A percentile compares a stretch with the other conserved stretches of the same genome.
These are phyloP conservation scores for Sclerotinia borealis DNA, from an alignment of 2,329 filamentous ascomycete species.

Conservation along the genomic window DNA sequence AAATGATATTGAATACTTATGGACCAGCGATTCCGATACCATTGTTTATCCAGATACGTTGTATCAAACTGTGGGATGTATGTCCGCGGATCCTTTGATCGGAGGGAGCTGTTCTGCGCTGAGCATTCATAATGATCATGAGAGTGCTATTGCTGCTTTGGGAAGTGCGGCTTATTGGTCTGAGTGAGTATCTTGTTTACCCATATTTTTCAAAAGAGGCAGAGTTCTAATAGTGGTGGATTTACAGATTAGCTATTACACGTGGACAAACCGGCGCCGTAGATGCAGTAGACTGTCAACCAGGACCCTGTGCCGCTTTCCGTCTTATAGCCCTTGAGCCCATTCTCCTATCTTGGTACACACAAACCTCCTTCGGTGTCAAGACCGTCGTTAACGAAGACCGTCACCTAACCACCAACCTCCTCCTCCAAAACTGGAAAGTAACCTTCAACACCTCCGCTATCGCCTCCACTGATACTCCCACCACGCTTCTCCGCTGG, in stretches of 20 bases:
- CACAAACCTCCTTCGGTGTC: constrained; percentile 33
- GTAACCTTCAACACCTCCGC: constrained; percentile 33
- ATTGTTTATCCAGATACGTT: constrained; percentile 18
- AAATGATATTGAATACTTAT: constrained; percentile 33
- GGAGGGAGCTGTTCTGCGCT: constrained; percentile 34
- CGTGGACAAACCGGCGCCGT: constrained; percentile 30
- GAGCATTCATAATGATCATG: constrained; percentile 33
- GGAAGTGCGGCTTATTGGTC: constrained; percentile 34
- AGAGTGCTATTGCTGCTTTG: constrained; percentile 30
- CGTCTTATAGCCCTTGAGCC: constrained; percentile 30
- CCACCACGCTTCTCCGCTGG: constrained; percentile 33
- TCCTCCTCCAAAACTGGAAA: constrained; percentile 33
- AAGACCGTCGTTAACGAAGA: constrained; percentile 36
- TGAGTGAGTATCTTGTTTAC: constrained; percentile 17
- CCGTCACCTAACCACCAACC: constrained; percentile 35
- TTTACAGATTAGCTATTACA: constrained; percentile 28
- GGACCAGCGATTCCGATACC: constrained; percentile 35
- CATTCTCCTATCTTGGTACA: constrained; percentile 34
- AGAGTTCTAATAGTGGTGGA: neutral
- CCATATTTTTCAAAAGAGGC: no score
- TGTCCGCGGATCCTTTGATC: constrained; percentile 31
- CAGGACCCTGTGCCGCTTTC: constrained; percentile 35
- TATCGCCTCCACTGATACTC: constrained; percentile 35
- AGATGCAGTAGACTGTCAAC: constrained; percentile 34
- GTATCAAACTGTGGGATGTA: constrained; percentile 29